Percentiles rank a stretch among this genome's conserved stretches.
Conservation (phyloP, 2,329 filamentous ascomycete genomes). For the Simplicillium sp. region DNA sequence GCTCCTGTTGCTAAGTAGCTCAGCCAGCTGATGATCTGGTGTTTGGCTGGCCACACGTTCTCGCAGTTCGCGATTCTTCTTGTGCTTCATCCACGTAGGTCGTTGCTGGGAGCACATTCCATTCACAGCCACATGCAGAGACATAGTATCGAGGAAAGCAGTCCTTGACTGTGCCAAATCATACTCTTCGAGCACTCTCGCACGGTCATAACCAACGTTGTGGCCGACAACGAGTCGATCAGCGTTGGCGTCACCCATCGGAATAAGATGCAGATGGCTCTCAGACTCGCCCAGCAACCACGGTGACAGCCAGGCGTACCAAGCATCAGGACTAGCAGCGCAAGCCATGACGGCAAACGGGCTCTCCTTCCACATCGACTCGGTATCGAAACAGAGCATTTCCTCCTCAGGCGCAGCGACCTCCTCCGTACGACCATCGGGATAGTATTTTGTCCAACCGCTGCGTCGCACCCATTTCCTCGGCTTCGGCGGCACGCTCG, state of each 20-base stretch:
- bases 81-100: conserved; percentile 95
- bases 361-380: conserved; percentile 91
- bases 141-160: conserved; percentile 95
- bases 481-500: conserved; percentile 48
- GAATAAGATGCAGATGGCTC: conserved; percentile 71
- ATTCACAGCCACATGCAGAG: conserved; percentile 91
- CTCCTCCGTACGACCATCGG: conserved; percentile 59
- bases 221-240: conserved; percentile 82
- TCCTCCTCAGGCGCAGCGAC: conserved; percentile 71
- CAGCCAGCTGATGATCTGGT: conserved; percentile 60
- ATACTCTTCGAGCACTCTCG: conserved; percentile 84
- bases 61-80: conserved; percentile 76
- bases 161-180: conserved; percentile 72
- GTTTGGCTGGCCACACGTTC: conserved; percentile 69
- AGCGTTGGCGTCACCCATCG: conserved; percentile 66
- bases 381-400: conserved; percentile 88
- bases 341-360: conserved; percentile 96
- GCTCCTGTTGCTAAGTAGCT: conserved; percentile 57
- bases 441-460: conserved; percentile 90
- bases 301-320: conserved; percentile 96
- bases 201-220: conserved; percentile 91
- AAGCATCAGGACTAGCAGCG: conserved; percentile 77
- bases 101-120: conserved; percentile 97
- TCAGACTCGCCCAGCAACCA: conserved; percentile 82
- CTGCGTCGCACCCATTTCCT: conserved; percentile 67